Evolutionary conservation across 306 rosid species (phyloP).

Genomic region (Leucaena leucocephala): DNA sequence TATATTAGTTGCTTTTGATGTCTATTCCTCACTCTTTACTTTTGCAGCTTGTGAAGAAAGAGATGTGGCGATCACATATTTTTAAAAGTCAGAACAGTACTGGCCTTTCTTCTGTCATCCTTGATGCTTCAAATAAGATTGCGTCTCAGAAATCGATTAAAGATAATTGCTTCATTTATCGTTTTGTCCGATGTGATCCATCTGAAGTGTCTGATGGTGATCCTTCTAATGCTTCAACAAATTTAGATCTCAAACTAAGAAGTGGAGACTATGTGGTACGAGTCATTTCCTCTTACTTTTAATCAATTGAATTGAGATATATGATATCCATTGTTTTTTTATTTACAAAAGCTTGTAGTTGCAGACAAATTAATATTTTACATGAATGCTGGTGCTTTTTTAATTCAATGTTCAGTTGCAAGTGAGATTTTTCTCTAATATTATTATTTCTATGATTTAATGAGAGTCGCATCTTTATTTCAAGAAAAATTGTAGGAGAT

Average conservation of each 20-base stretch:
- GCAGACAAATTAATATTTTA: not conserved
- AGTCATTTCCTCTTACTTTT: slow-evolving; percentile 13
- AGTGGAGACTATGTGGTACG: slow-evolving; percentile 90
- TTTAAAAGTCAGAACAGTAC: slow-evolving; percentile 46
- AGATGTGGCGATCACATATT: slow-evolving; percentile 64
- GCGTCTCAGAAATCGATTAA: slow-evolving; percentile 48
- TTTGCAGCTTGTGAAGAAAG: slow-evolving; percentile 71
- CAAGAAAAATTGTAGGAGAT: too few species aligned
- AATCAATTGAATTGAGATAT: slow-evolving; percentile 22
- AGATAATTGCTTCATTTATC: slow-evolving; percentile 64
- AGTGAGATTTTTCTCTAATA: not conserved
- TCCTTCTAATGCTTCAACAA: slow-evolving; percentile 42
- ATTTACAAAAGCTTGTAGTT: not conserved
- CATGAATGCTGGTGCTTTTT: not conserved
- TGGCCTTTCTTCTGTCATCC: slow-evolving; percentile 73
- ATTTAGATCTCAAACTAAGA: slow-evolving; percentile 57
- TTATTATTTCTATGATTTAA: not conserved
- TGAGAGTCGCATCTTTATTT: not conserved
- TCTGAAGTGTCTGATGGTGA: slow-evolving; percentile 46
- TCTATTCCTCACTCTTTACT: slow-evolving; percentile 10
- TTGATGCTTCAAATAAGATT: slow-evolving; percentile 60
- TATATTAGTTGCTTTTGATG: not conserved
- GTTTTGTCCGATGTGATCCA: slow-evolving; percentile 56
- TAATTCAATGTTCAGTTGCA: not conserved
- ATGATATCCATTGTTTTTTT: not conserved